Evolutionary conservation across 2,329 filamentous ascomycete genomes (phyloP).

Genomic region (Hypoxylon sp.): DNA sequence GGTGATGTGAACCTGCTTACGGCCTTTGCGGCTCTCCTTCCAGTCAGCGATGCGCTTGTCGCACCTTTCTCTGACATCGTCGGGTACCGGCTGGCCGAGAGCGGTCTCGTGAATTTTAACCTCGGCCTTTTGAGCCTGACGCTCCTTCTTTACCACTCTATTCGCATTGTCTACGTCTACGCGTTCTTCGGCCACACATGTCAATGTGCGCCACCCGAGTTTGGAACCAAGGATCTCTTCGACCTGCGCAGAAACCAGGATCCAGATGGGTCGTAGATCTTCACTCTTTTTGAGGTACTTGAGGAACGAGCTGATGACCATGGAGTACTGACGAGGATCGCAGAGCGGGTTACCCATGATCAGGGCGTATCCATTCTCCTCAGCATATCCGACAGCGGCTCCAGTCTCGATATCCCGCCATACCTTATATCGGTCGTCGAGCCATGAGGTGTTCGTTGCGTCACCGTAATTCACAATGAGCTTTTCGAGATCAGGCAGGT

Average conservation of each 20-base stretch:
- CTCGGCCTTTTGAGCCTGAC: slow-evolving; percentile 69
- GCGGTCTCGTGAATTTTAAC: slow-evolving; percentile 82
- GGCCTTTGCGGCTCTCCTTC: slow-evolving; percentile 83
- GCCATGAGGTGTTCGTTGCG: slow-evolving; percentile 92
- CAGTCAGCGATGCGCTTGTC: slow-evolving; percentile 82
- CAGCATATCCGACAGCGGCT: slow-evolving; percentile 86
- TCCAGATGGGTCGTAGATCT: slow-evolving; percentile 84
- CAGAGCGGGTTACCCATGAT: slow-evolving; percentile 90
- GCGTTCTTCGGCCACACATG: slow-evolving; percentile 89
- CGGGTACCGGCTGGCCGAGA: slow-evolving; percentile 71
- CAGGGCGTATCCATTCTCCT: slow-evolving; percentile 80
- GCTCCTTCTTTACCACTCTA: slow-evolving; percentile 79
- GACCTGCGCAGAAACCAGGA: slow-evolving; percentile 82
- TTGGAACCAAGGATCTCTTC: slow-evolving; percentile 84
- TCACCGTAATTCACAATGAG: slow-evolving; percentile 96
- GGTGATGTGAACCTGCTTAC: slow-evolving; percentile 86
- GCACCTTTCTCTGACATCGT: slow-evolving; percentile 76
- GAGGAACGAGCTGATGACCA: slow-evolving; percentile 80
- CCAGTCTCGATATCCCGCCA: slow-evolving; percentile 86
- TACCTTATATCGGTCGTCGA: slow-evolving; percentile 87
- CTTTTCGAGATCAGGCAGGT: slow-evolving; percentile 82
- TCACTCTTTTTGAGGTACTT: slow-evolving; percentile 78
- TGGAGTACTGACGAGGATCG: slow-evolving; percentile 79
- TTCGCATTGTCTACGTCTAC: slow-evolving; percentile 78
- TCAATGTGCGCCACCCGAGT: slow-evolving; percentile 89